Percentiles rank a stretch among this genome's conserved stretches.
Evolutionary conservation across 2,329 filamentous ascomycete species (phyloP).

Genomic region (Phymatotrichopsis omnivora): DNA sequence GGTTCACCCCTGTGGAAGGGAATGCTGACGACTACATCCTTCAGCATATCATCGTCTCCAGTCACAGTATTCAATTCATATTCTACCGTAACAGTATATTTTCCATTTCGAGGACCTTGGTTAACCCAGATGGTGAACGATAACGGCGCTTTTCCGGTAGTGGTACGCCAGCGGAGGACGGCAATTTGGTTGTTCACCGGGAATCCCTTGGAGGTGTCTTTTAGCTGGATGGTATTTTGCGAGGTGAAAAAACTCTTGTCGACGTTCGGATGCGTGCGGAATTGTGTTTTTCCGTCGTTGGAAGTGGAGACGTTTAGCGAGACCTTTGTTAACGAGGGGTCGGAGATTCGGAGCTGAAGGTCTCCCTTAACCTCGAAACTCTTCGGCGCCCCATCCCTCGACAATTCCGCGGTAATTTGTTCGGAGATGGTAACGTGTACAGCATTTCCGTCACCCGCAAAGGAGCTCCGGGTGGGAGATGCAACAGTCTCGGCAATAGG

Average conservation of each 20-base stretch:
- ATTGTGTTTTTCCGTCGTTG: slow-evolving; percentile 50
- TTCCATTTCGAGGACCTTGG: slow-evolving; percentile 60
- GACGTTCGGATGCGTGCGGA: slow-evolving; percentile 93
- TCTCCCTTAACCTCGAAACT: slow-evolving; percentile 86
- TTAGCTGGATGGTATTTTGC: slow-evolving; percentile 77
- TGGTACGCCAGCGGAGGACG: slow-evolving; percentile 73
- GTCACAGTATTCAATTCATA: slow-evolving; percentile 88
- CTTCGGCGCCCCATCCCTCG: slow-evolving; percentile 75
- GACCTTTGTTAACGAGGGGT: slow-evolving; percentile 81
- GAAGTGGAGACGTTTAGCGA: slow-evolving; percentile 77
- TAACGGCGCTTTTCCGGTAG: slow-evolving; percentile 72
- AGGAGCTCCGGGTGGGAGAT: slow-evolving; percentile 48
- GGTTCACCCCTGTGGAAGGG: slow-evolving; percentile 81
- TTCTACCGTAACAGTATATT: slow-evolving; percentile 84
- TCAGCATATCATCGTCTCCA: slow-evolving; percentile 57
- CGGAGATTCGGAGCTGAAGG: slow-evolving; percentile 79
- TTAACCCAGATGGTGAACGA: slow-evolving; percentile 98
- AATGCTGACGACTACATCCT: slow-evolving; percentile 77
- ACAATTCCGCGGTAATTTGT: slow-evolving; percentile 79
- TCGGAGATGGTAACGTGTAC: slow-evolving; percentile 84
- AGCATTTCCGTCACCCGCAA: slow-evolving; percentile 66
- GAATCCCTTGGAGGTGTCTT: slow-evolving; percentile 78
- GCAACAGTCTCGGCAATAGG: slow-evolving; percentile 35
- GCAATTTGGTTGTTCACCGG: slow-evolving; percentile 82
- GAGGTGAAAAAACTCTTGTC: slow-evolving; percentile 79